Evolutionary conservation across 805 yeast species (phyloP), one percentile per base, ranked within the genome.

Genomic region (Wickerhamomyces bisporus): DNA sequence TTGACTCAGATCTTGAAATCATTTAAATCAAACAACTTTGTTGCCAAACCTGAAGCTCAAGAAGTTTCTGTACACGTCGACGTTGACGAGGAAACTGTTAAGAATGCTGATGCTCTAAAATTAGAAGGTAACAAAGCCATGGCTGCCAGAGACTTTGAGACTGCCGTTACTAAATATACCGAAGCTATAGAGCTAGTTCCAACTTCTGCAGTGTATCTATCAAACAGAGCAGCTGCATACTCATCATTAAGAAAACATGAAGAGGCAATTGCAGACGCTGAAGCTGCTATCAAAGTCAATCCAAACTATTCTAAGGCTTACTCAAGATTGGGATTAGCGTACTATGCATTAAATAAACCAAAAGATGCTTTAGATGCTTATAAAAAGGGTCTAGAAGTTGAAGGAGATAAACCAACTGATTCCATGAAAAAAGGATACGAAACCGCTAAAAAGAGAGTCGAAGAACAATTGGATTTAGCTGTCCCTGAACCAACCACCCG

Each of bases 141-240:
- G 87, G 87, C 95, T 16, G 66, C 68, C 38, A 80, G 71, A 55
- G 77, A 88, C 50, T 91, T 74, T 56, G 69, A 67, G 13, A 68
- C 61, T 27, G 98, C 98, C 5, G 71, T 87, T 37, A 74, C 71
- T 18, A 77, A 81, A 48, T 93, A 93, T 64, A 74, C 95, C 7
- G 78, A 76, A 38, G 98, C 98, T 10, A 76, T 93, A 49, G 76
- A 64, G 18, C 62, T 81, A 44, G 70, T 79, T 47, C 78, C 88
- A 39, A 61, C 71, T 14, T 88, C 87, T 59, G 88, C 89, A 14
- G 86, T 93, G 16, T 93, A 81, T 62, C 77, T 75, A 44, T 88
- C 98, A 26, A 93, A 93, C 66, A 79, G 98, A 57, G 98, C 98
- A 12, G 98, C 98, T 30, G 98, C 98, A 3, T 79, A 85, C 63